A percentile compares a stretch with the other conserved stretches of the same genome.
Conservation (phyloP, 2,329 filamentous ascomycete species). For the Dactylonectria macrodidyma region DNA sequence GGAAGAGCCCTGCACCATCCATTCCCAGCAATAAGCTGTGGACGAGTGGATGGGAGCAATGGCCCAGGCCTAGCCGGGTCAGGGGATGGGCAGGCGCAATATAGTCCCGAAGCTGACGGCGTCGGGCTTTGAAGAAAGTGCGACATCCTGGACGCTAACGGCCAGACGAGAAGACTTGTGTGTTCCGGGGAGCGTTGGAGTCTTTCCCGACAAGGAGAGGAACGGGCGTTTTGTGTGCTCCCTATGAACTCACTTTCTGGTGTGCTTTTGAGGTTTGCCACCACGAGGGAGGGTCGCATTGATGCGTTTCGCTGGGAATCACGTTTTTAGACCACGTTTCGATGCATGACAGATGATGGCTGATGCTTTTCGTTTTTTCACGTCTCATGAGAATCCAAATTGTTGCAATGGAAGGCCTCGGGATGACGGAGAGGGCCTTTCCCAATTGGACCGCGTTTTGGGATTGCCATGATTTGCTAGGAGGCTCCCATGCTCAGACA, state of each 20-base stretch:
- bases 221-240: constrained; percentile 49
- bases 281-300: constrained; percentile 50
- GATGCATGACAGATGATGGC: constrained; percentile 66
- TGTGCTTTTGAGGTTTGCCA: constrained; percentile 46
- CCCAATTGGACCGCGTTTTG: constrained; percentile 43
- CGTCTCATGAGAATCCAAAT: constrained; percentile 48
- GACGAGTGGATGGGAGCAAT: constrained; percentile 48
- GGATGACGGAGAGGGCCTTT: constrained; percentile 42
- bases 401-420: constrained; percentile 45
- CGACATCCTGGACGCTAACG: constrained; percentile 40
- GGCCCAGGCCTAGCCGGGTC: constrained; percentile 48
- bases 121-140: constrained; percentile 43
- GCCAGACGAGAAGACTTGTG: constrained; percentile 48
- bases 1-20: constrained; percentile 49
- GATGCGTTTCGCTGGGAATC: constrained; percentile 56
- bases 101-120: constrained; percentile 49
- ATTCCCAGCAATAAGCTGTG: constrained; percentile 50
- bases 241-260: constrained; percentile 46
- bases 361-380: constrained; percentile 59
- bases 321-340: constrained; percentile 64
- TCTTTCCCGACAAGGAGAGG: constrained; percentile 48
- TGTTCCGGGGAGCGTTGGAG: constrained; percentile 50
- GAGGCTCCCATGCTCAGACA: constrained; percentile 38
- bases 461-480: constrained; percentile 41
- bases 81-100: constrained; percentile 48